Evolutionary conservation across 2,329 filamentous ascomycete species (phyloP).

Genomic region (Chaetothyriales sp.): DNA sequence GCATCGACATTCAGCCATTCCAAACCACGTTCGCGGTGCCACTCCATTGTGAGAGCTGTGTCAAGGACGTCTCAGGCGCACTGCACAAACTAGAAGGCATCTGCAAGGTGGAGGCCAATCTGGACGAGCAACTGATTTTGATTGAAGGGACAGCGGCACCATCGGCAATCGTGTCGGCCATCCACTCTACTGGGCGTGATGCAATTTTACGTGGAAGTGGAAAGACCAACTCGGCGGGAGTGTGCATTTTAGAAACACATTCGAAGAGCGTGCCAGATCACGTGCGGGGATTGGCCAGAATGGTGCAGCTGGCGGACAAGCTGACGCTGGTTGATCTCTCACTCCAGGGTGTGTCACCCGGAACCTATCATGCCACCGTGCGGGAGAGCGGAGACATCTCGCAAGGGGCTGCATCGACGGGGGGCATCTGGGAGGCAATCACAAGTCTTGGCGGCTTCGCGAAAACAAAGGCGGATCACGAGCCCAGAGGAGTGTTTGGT

Average conservation of each 20-base stretch:
- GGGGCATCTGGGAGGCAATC: constrained; percentile 60
- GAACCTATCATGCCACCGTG: constrained; percentile 71
- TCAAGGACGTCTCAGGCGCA: constrained; percentile 70
- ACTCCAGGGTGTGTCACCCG: constrained; percentile 65
- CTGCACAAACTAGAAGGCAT: constrained; percentile 66
- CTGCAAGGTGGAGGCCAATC: constrained; percentile 64
- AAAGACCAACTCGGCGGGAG: constrained; percentile 75
- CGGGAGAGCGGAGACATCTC: constrained; percentile 80
- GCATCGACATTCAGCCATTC: constrained; percentile 26
- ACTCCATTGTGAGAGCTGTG: constrained; percentile 78
- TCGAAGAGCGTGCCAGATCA: constrained; percentile 46
- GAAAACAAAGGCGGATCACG: constrained; percentile 18
- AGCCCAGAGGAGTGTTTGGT: constrained; percentile 54
- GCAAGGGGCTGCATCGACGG: constrained; percentile 66
- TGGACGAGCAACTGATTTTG: constrained; percentile 69
- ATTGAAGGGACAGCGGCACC: constrained; percentile 82
- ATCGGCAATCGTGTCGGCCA: constrained; percentile 75
- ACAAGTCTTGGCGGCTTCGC: constrained; percentile 27
- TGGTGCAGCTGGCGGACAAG: constrained; percentile 75
- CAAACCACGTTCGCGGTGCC: constrained; percentile 92
- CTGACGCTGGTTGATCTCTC: constrained; percentile 80
- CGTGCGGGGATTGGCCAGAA: constrained; percentile 75
- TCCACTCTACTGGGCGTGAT: constrained; percentile 81
- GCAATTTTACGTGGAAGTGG: constrained; percentile 87
- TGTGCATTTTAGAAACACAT: constrained; percentile 90